Conservation (phyloP, 768 basidiomycete species). For the Lactarius sp. region DNA sequence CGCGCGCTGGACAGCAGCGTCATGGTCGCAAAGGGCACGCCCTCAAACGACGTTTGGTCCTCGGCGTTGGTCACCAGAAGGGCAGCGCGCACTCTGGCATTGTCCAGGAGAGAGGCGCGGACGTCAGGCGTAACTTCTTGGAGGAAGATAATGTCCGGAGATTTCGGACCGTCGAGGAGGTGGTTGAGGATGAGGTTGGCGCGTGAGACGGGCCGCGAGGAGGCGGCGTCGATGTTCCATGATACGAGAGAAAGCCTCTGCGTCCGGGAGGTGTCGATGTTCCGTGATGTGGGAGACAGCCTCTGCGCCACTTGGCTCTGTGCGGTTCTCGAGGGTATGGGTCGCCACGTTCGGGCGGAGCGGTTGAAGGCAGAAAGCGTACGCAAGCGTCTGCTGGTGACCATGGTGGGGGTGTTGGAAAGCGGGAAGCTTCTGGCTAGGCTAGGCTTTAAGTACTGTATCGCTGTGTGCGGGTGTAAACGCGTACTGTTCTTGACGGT, state of each 20-base stretch:
- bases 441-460: too few relatives aligned
- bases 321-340: background rate
- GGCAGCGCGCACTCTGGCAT: background rate
- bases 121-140: conserved; percentile 6
- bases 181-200: conserved; percentile 31
- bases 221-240: too few relatives aligned
- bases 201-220: conserved; percentile 23
- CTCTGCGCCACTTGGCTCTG: conserved; percentile 17
- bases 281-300: too few relatives aligned
- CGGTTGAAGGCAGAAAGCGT: too few relatives aligned
- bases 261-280: too few relatives aligned
- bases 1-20: conserved; percentile 7
- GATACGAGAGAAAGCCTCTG: too few relatives aligned
- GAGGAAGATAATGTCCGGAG: background rate
- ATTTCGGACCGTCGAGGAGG: background rate
- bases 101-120: background rate
- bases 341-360: background rate
- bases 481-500: background rate
- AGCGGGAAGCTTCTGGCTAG: too few relatives aligned
- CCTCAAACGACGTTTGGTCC: conserved; percentile 5
- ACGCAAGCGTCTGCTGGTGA: too few relatives aligned
- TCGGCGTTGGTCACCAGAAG: conserved; percentile 4
- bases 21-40: conserved; percentile 8
- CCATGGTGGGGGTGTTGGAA: too few relatives aligned
- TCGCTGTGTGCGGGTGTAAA: too few relatives aligned